Evolutionary conservation across 148 eudicot genomes (phyloP), one percentile per base, ranked within the genome.

Genomic region (Cornus florida): DNA sequence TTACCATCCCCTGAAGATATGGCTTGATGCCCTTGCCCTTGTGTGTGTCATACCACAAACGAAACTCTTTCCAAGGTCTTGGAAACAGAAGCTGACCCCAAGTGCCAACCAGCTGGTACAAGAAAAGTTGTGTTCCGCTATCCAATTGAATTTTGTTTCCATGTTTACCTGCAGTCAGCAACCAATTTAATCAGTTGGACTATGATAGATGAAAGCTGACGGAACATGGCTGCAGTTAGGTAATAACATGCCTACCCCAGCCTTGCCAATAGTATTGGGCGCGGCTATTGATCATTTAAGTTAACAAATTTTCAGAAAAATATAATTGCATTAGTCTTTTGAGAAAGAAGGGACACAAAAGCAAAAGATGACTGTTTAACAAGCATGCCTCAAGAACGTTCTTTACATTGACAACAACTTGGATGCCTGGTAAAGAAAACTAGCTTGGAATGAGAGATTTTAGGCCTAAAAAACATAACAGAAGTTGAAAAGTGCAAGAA

Each of bases 41-140:
- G 84, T 96, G 98, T 22, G 78, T 83, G 78, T 96, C 99, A 71
- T 96, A 92, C 99, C 99, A 94, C 73, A 91, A 74, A 31, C 99
- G 98, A 71, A 96, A 96, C 80, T 96, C 98, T 84, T 94, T 96
- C 99, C 99, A 94, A 33, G 98, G 99, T 79, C 80, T 93, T 53
- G 99, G 99, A 83, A 96, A 96, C 69, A 95, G 89, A 86, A 96
- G 99, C 84, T 96, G 98, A 75, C 99, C 99, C 99, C 99, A 96
- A n/a, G 99, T 96, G 24, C 99, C 99, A 71, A 96, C 99, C 82
- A 96, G 82, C 86, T 85, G 99, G 82, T 96, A 96, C 86, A 96
- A 88, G 87, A 96, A 96, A 80, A 93, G 84, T 35, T 72, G 86
- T 65, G 93, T 82, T 69, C 79, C 91, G 81, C 83, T 81, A 75